phyloP scores from a whole-genome alignment of 2,329 filamentous ascomycete genomes.

The Talaromyces piceae region DNA sequence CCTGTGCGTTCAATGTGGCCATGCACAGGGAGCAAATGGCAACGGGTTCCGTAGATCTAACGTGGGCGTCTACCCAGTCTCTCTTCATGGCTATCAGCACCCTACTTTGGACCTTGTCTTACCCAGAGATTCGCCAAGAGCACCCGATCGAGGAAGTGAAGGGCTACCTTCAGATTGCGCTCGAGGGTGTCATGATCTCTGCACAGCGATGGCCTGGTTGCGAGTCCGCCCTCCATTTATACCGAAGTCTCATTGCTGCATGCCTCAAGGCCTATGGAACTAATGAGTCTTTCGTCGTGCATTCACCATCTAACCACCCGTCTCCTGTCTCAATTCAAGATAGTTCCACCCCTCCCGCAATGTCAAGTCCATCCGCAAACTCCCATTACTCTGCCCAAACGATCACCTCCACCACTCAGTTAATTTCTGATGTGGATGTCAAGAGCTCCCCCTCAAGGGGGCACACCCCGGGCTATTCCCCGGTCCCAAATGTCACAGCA shows the following conservation, averaged over 20 bases:
- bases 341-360: constrained; percentile 30
- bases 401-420: constrained; percentile 20
- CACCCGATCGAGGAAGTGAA: constrained; percentile 71
- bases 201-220: constrained; percentile 90
- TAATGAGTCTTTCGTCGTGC: constrained; percentile 46
- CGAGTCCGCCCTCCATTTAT: constrained; percentile 73
- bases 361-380: constrained; percentile 33
- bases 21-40: constrained; percentile 75
- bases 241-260: constrained; percentile 74
- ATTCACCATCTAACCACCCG: constrained; percentile 37
- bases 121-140: constrained; percentile 67
- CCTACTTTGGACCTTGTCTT: constrained; percentile 85
- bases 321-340: constrained; percentile 35
- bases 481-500: constrained; percentile 16
- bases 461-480: constrained; percentile 19
- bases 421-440: constrained; percentile 22
- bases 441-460: constrained; percentile 28
- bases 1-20: constrained; percentile 71
- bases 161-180: constrained; percentile 61
- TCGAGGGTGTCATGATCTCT: constrained; percentile 72
- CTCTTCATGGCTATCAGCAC: constrained; percentile 91
- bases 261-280: constrained; percentile 82
- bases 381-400: constrained; percentile 29
- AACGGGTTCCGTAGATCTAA: constrained; percentile 69
- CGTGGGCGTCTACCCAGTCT: constrained; percentile 85